Evolutionary conservation across 2,329 filamentous ascomycete genomes (phyloP).

Genomic region (Myriosclerotinia duriaeana): DNA sequence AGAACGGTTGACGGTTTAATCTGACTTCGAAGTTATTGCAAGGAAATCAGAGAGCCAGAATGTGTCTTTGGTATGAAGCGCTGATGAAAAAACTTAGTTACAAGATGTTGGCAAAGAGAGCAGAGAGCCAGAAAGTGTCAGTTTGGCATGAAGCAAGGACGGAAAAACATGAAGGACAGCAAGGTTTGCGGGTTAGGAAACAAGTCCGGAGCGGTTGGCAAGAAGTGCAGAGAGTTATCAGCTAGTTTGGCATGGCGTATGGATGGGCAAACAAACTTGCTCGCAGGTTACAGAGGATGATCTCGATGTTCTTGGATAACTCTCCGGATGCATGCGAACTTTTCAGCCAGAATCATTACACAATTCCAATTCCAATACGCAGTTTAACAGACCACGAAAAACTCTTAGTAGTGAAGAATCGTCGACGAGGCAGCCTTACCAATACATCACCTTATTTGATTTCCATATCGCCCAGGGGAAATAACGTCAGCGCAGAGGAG

Average conservation of each 20-base stretch:
- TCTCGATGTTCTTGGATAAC: not conserved
- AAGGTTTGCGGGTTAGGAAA: too few species aligned
- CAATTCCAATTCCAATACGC: too few species aligned
- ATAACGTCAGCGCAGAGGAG: too few species aligned
- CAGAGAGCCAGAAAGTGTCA: slow-evolving; percentile 96
- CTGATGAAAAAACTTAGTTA: slow-evolving; percentile 99
- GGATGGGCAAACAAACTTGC: slow-evolving; percentile 91
- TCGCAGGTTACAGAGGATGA: slow-evolving; percentile 87
- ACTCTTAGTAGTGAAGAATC: too few species aligned
- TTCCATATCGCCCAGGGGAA: too few species aligned
- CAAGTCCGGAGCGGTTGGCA: slow-evolving; percentile 65
- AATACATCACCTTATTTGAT: too few species aligned
- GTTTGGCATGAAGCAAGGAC: slow-evolving; percentile 81
- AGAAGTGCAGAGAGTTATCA: slow-evolving; percentile 99
- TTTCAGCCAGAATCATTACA: not conserved
- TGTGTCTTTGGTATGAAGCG: slow-evolving; percentile 40
- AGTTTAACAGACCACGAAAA: not conserved
- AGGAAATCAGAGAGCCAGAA: too few species aligned
- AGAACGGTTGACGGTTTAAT: too few species aligned
- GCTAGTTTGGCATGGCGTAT: slow-evolving; percentile 95
- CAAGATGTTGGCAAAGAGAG: slow-evolving; percentile 96
- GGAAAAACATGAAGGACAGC: too few species aligned
- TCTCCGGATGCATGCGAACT: not conserved
- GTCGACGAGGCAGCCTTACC: too few species aligned
- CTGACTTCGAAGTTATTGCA: too few species aligned